Base-by-base conservation (phyloP, 495 filamentous ascomycete species). In the Acidomyces sp. region DNA sequence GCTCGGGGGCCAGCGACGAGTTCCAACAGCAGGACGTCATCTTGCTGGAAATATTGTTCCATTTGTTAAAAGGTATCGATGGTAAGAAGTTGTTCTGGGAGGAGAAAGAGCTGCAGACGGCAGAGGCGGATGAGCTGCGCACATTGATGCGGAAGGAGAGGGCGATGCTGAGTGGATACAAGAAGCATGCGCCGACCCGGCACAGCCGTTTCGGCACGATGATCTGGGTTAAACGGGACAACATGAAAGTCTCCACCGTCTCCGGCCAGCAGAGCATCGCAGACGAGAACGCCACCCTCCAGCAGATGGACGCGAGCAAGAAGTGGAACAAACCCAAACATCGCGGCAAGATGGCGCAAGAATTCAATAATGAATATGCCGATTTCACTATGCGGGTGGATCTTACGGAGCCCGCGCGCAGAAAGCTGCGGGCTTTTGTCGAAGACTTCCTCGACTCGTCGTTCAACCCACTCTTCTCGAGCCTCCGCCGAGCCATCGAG, bases 171-270 rank as follows among this genome's bases (percentile, higher is more conserved):
- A 71, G 78, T 45, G 71, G 77, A 35, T 82, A 93, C 53, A 74
- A 76, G 25, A 80, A 77, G 48, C 78, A 79, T 49, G 82, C 82
- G 4, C 85, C 86, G 2, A 86, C 86, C 5, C 65, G 92, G 25
- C 92, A 99, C 57, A 92, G 86, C 47, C 71, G 92, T 37, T 99
- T 95, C 55, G 92, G 92, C 1, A 93, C 86, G 11, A 94, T 95
- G 79, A 78, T 93, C 15, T 96, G 92, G 90, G 76, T 99, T 28
- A 85, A 95, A 62, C 69, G 84, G 36, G 80, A 82, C 39, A 82
- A 90, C 54, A 66, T 70, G 6, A 71, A 73, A 49, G 66, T 88
- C 33, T 77, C 82, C 4, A 88, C 86, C 0, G 75, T 99, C 2
- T 83, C 84, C 2, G 92, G 92, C 6, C 92, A 96, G 56, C 75